phyloP scores from a whole-genome alignment of 495 filamentous ascomycete genomes.

The Xylaria intraflava region DNA sequence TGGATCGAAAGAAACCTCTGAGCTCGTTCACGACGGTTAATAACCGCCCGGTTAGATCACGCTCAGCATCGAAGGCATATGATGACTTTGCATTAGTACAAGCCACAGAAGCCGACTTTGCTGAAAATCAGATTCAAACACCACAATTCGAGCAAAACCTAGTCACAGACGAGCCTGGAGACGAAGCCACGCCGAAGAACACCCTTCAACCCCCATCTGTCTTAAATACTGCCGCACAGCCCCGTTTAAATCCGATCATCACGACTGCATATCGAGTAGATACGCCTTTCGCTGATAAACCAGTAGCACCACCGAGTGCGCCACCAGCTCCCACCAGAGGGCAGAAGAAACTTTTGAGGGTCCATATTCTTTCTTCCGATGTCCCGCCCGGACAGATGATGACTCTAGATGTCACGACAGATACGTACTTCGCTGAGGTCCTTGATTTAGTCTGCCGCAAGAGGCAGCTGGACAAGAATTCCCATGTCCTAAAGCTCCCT shows the following conservation, averaged over 20 bases:
- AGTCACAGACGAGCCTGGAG: conserved; percentile 32
- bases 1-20: conserved; percentile 72
- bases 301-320: conserved; percentile 58
- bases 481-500: conserved; percentile 80
- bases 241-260: conserved; percentile 55
- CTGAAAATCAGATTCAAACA: conserved; percentile 68
- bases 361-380: conserved; percentile 73
- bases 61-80: conserved; percentile 75
- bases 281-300: conserved; percentile 58
- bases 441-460: conserved; percentile 85
- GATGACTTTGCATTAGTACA: conserved; percentile 90
- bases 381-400: conserved; percentile 53
- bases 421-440: conserved; percentile 91
- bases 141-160: conserved; percentile 55
- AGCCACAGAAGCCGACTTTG: conserved; percentile 68
- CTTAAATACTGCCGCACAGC: conserved; percentile 21
- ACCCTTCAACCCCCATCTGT: conserved; percentile 39
- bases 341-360: conserved; percentile 73
- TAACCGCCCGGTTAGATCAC: conserved; percentile 59
- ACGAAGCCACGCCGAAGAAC: conserved; percentile 34
- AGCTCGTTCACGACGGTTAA: conserved; percentile 87
- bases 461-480: conserved; percentile 81
- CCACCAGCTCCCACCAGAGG: conserved; percentile 45
- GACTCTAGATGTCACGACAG: conserved; percentile 78
- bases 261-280: conserved; percentile 50